Percentiles rank a stretch among this genome's conserved stretches.
Evolutionary conservation across 495 filamentous ascomycete genomes (phyloP).

Genomic region (Aspergillus bertholletiae): DNA sequence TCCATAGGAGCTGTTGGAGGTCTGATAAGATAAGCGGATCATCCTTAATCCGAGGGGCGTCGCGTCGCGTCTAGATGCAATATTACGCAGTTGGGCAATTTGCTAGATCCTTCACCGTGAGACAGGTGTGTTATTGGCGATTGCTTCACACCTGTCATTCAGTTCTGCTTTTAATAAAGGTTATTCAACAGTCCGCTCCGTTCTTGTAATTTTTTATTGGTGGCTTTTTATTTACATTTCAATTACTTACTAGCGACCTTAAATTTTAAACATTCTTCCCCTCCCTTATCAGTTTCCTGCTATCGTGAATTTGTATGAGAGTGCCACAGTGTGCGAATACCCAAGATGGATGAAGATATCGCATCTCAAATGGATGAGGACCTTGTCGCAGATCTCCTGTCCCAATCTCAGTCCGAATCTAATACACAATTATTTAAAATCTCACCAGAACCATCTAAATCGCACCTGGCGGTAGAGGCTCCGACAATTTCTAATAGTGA

Average conservation of each 20-base stretch:
- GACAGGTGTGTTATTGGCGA: background rate
- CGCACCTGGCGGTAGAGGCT: constrained; percentile 33
- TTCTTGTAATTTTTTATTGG: background rate
- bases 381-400: constrained; percentile 15
- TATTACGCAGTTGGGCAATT: constrained; percentile 11
- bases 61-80: constrained; percentile 1
- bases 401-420: constrained; percentile 9
- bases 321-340: background rate
- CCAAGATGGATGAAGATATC: constrained; percentile 2
- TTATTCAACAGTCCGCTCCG: too few species aligned
- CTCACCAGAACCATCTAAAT: background rate
- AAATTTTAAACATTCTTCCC: background rate
- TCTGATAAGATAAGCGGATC: constrained; percentile 15
- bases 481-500: constrained; percentile 32
- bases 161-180: background rate
- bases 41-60: constrained; percentile 12
- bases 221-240: background rate
- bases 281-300: background rate
- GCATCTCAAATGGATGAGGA: constrained; percentile 7
- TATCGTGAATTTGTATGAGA: background rate
- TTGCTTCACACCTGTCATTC: background rate
- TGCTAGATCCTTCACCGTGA: background rate
- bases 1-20: constrained; percentile 4
- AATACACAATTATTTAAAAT: background rate
- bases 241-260: background rate